Evolutionary conservation across 1,139 yeast genomes (phyloP).

Genomic region (Williopsis jadinii): DNA sequence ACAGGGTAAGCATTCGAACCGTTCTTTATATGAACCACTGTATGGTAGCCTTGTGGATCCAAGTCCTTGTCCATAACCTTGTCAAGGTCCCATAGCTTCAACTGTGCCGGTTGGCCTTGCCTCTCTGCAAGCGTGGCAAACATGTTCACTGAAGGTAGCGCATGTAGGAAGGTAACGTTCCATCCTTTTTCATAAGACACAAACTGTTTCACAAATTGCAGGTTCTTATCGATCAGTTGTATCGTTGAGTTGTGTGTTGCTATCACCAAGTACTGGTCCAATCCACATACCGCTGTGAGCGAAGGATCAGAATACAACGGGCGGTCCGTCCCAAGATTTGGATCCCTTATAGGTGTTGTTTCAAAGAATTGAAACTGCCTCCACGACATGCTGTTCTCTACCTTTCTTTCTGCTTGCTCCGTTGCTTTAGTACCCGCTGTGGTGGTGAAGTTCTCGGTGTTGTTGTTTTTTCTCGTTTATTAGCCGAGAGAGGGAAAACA

Average conservation of each 20-base stretch:
- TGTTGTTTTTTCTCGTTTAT: no score
- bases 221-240: constrained; percentile 48
- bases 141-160: constrained; percentile 40
- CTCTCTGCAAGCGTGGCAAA: constrained; percentile 69
- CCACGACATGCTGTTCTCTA: constrained; percentile 41
- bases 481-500: no score
- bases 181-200: constrained; percentile 61
- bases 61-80: constrained; percentile 33
- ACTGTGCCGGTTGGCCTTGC: constrained; percentile 58
- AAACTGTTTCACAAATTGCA: constrained; percentile 43
- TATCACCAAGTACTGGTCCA: constrained; percentile 46
- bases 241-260: constrained; percentile 52
- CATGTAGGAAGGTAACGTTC: constrained; percentile 49
- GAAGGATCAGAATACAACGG: constrained; percentile 76
- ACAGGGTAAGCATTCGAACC: constrained; percentile 22
- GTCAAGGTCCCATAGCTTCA: constrained; percentile 69
- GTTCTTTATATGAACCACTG: constrained; percentile 35
- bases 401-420: neutral
- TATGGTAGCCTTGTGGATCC: constrained; percentile 26
- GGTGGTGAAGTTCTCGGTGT: no score
- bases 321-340: constrained; percentile 52
- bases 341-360: constrained; percentile 77
- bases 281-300: constrained; percentile 53
- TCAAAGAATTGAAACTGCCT: constrained; percentile 88
- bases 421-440: neutral